These are phyloP conservation scores for Trichoderma sp. DNA, from an alignment of 2,329 filamentous ascomycete genomes.

Conservation along the genomic window DNA sequence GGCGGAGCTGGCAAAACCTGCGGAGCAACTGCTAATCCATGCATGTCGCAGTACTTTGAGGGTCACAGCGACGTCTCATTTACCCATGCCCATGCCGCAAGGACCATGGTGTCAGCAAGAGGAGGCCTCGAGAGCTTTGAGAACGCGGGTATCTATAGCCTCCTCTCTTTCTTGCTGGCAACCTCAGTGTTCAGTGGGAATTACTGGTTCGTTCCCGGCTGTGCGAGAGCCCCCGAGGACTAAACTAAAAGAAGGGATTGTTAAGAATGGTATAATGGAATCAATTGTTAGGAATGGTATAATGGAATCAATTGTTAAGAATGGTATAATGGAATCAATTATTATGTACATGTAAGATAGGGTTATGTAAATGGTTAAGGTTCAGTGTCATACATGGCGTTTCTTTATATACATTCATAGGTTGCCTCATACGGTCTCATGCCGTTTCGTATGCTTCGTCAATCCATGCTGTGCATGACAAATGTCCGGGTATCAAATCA, in stretches of 20 bases:
- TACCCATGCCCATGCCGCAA: conserved; percentile 15
- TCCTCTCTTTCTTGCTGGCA: not conserved
- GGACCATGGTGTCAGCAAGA: conserved; percentile 6
- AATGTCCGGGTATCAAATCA: not conserved
- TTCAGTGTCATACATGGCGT: not conserved
- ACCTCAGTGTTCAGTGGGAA: not conserved
- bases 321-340: not conserved
- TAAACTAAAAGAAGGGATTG: not conserved
- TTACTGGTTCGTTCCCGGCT: not conserved
- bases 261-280: not conserved
- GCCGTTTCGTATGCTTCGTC: not conserved
- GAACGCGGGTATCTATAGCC: not conserved
- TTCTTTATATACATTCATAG: not conserved
- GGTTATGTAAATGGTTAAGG: not conserved
- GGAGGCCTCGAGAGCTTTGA: conserved; percentile 3
- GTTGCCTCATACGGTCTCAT: not conserved
- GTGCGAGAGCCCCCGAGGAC: not conserved
- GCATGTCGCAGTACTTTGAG: not conserved
- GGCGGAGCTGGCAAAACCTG: not conserved
- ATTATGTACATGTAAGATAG: not conserved
- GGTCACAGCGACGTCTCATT: not conserved
- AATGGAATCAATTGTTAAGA: too few species aligned
- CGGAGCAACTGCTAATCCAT: not conserved
- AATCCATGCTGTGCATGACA: not conserved
- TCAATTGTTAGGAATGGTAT: too few species aligned